These are phyloP conservation scores for Xerophyta viscosa DNA, from an alignment of 106 monocot genomes.

Conservation along the genomic window DNA sequence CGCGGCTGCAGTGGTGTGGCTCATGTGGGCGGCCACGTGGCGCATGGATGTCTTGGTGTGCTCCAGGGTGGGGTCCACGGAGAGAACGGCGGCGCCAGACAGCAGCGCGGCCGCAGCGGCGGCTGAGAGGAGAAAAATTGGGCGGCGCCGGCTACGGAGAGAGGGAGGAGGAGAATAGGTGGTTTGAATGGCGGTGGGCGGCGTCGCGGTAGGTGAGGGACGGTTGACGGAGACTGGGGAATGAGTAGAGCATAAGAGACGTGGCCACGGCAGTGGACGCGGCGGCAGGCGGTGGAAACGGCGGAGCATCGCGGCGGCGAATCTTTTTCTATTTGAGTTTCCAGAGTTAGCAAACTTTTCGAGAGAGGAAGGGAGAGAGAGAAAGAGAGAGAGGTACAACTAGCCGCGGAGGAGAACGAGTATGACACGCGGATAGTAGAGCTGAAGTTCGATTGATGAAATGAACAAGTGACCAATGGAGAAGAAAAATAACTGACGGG, in stretches of 20 bases:
- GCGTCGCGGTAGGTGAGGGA: neutral
- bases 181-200: neutral
- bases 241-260: neutral
- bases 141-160: neutral
- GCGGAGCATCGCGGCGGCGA: conserved; percentile 1
- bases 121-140: neutral
- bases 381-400: too few relatives aligned
- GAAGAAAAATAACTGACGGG: too few relatives aligned
- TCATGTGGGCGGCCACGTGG: conserved; percentile 46
- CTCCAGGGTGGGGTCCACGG: conserved; percentile 23
- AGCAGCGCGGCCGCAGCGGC: neutral
- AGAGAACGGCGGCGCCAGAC: neutral
- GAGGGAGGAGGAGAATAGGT: neutral
- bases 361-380: too few relatives aligned
- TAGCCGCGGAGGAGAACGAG: too few relatives aligned
- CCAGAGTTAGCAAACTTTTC: too few relatives aligned
- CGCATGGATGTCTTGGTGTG: conserved; percentile 28
- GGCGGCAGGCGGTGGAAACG: neutral
- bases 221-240: neutral
- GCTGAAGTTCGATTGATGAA: too few relatives aligned
- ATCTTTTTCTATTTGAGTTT: too few relatives aligned
- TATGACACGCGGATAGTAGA: too few relatives aligned
- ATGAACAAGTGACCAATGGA: too few relatives aligned
- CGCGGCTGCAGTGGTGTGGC: conserved; percentile 62
- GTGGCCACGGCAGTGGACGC: neutral